A percentile compares a stretch with the other conserved stretches of the same genome.
These are phyloP conservation scores for Coccinonectria pachysandricola DNA, from an alignment of 2,329 filamentous ascomycete genomes.

Conservation along the genomic window DNA sequence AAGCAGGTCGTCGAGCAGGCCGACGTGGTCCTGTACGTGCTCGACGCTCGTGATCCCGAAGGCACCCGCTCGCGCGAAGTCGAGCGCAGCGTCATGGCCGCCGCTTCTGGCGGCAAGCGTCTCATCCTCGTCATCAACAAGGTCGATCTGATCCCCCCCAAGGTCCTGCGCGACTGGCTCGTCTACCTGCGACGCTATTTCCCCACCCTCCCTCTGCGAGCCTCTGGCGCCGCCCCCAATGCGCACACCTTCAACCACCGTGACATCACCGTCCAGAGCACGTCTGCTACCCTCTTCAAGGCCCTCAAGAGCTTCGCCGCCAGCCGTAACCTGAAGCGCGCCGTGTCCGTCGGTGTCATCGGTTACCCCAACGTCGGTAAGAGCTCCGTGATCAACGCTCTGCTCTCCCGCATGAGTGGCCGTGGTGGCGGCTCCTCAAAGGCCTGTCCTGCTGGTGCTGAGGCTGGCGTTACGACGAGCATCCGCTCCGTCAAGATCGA, in stretches of 20 bases:
- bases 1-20: slow-evolving; percentile 83
- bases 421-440: slow-evolving; percentile 44
- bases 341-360: slow-evolving; percentile 85
- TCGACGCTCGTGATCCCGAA: slow-evolving; percentile 85
- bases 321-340: slow-evolving; percentile 73
- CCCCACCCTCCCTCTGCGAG: slow-evolving; percentile 80
- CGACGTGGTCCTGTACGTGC: slow-evolving; percentile 85
- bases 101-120: slow-evolving; percentile 71
- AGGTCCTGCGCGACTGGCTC: slow-evolving; percentile 77
- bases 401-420: slow-evolving; percentile 65
- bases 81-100: slow-evolving; percentile 85
- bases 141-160: slow-evolving; percentile 78
- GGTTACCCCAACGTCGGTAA: slow-evolving; percentile 96
- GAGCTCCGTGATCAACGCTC: slow-evolving; percentile 90
- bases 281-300: slow-evolving; percentile 74
- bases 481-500: slow-evolving; percentile 88
- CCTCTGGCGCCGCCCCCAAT: slow-evolving; percentile 71
- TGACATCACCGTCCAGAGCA: slow-evolving; percentile 76
- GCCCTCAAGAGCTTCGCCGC: slow-evolving; percentile 84
- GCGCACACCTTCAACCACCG: slow-evolving; percentile 89
- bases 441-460: slow-evolving; percentile 79
- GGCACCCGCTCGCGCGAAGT: slow-evolving; percentile 85
- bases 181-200: slow-evolving; percentile 77
- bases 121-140: slow-evolving; percentile 92
- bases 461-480: slow-evolving; percentile 84